Evolutionary conservation across 345 rosid genomes (phyloP), one percentile per base, ranked within the genome.

Genomic region (Arabidopsis suecica): DNA sequence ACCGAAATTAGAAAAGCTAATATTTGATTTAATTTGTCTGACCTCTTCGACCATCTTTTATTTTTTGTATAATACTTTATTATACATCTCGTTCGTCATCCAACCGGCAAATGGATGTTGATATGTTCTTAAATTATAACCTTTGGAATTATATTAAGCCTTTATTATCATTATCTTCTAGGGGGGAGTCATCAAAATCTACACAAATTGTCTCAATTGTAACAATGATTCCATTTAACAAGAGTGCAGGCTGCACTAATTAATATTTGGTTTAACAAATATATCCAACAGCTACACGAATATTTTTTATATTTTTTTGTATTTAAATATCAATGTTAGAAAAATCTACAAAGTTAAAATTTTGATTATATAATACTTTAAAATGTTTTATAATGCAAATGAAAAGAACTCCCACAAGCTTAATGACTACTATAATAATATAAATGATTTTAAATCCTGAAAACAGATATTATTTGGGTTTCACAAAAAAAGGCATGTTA

Each of bases 51-150:
- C 53, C 45, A 60, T 61, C 53, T 60, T 44, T 16, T 36, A 58
- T 48, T 38, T 25, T 11, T 37, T n/a, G 59, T 18, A 38, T 57
- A 58, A 30, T 58, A 38, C 34, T 58, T 30, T 60, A 75, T 68
- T 48, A 5, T 25, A 59, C 16, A 30, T 12, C 2, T 37, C 33
- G 5, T 41, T 68, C 69, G 79, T 76, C 70, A 62, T 76, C 59
- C 22, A 60, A 61, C 79, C 70, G 79, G 70, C 79, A 62, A 54
- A 11, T 53, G 33, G 75, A 69, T 76, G 69, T 76, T 61, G 75
- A 68, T 69, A 60, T 75, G 56, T 59, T 20, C 9, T 25, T 50
- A 60, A 41, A 60, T 75, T 50, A 60, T 75, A 50, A 68, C 62
- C 68, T 50, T 50, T 48, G 10, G 2, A 73, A 48, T 58, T 66